These are phyloP conservation scores for Bidens hawaiensis DNA, from an alignment of 140 eudicot species.

Conservation along the genomic window DNA sequence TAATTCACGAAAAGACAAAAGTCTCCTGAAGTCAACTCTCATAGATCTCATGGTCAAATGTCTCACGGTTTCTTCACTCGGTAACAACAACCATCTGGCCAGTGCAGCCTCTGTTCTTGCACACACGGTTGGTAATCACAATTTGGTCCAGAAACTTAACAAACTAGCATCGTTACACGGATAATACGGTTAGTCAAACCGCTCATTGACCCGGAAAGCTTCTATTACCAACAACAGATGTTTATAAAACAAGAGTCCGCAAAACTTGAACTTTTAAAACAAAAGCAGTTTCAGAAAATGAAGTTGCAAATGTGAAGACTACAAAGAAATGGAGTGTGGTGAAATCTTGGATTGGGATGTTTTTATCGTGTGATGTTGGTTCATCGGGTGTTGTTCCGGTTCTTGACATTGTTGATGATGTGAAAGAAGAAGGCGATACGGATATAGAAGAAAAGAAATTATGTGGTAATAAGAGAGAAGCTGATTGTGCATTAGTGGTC, in stretches of 20 bases:
- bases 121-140: constrained; percentile 36
- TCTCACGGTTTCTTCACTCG: constrained; percentile 35
- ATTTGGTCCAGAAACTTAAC: constrained; percentile 41
- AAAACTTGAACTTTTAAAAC: constrained; percentile 41
- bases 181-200: constrained; percentile 5
- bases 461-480: constrained; percentile 59
- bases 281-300: constrained; percentile 19
- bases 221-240: constrained; percentile 41
- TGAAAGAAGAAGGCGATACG: constrained; percentile 13
- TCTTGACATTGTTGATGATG: constrained; percentile 42
- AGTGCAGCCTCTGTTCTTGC: constrained; percentile 54
- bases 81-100: constrained; percentile 43
- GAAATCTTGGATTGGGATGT: constrained; percentile 87
- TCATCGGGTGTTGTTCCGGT: constrained; percentile 60
- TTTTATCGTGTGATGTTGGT: constrained; percentile 57
- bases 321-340: constrained; percentile 48
- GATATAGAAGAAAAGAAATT: constrained; percentile 12
- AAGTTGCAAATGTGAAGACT: not conserved
- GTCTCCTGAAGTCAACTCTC: constrained; percentile 39
- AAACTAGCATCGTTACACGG: constrained; percentile 46
- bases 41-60: constrained; percentile 48
- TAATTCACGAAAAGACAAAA: constrained; percentile 19
- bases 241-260: constrained; percentile 41
- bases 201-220: constrained; percentile 19
- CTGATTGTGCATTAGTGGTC: constrained; percentile 35